Conservation (phyloP, 441 rosid species). For the Adansonia rubrostipa region DNA sequence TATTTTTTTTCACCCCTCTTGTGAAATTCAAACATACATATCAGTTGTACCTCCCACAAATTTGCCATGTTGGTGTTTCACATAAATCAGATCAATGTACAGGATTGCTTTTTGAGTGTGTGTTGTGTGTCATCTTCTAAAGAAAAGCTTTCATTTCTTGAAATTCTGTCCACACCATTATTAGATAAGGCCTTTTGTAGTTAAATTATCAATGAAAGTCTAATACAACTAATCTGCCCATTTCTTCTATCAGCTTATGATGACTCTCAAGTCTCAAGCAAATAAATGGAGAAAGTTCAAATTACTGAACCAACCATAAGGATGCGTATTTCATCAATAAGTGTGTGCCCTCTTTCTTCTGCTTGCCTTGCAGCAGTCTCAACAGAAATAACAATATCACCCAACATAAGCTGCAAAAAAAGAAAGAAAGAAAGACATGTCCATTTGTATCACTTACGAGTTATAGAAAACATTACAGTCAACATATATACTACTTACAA, state of each 20-base stretch:
- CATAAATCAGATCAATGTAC: conserved; percentile 12
- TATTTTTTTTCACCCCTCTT: background rate
- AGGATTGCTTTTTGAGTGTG: conserved; percentile 7
- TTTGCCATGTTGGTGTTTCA: background rate
- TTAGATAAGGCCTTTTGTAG: conserved; percentile 3
- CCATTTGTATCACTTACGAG: conserved; percentile 18
- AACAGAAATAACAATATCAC: conserved; percentile 89
- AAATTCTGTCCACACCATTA: background rate
- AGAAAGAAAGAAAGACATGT: conserved; percentile 12
- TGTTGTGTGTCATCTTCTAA: conserved; percentile 13
- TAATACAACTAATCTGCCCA: background rate
- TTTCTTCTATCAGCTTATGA: background rate
- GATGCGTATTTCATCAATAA: conserved; percentile 87
- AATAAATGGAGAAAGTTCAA: conserved; percentile 22
- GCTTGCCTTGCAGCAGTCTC: conserved; percentile 94
- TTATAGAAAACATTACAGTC: conserved; percentile 1
- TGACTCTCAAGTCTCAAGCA: conserved; percentile 7
- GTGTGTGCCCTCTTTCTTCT: conserved; percentile 82
- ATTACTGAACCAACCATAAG: conserved; percentile 66
- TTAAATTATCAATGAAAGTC: conserved; percentile 2
- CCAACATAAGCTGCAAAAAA: conserved; percentile 81
- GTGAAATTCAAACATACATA: conserved; percentile 17
- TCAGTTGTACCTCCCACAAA: background rate
- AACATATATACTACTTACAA: conserved; percentile 46
- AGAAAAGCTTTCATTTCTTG: conserved; percentile 4